These are phyloP conservation scores for Calonectria hongkongensis DNA, from an alignment of 2,329 filamentous ascomycete species.

Conservation along the genomic window DNA sequence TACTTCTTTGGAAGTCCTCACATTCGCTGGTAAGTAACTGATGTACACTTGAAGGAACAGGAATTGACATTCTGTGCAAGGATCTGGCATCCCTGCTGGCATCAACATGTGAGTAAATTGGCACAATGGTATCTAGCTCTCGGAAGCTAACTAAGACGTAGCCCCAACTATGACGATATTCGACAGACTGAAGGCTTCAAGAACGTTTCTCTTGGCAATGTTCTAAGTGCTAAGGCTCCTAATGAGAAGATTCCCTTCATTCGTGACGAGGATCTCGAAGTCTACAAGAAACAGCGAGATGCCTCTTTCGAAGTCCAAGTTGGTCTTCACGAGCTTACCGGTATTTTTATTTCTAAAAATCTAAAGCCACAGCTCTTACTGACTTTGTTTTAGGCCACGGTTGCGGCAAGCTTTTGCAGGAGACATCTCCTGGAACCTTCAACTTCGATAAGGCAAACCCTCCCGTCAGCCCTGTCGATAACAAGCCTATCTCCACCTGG, in stretches of 20 bases:
- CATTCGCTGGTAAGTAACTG: conserved; percentile 72
- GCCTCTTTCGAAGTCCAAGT: conserved; percentile 96
- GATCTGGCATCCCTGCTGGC: conserved; percentile 79
- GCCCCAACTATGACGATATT: conserved; percentile 84
- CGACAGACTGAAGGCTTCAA: conserved; percentile 92
- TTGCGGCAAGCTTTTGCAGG: conserved; percentile 94
- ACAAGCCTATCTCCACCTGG: conserved; percentile 85
- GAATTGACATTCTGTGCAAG: conserved; percentile 53
- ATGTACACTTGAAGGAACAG: background rate
- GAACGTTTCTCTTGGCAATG: conserved; percentile 94
- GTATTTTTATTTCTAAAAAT: conserved; percentile 52
- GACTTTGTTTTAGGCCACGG: conserved; percentile 78
- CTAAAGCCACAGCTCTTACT: conserved; percentile 26
- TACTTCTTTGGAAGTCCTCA: conserved; percentile 93
- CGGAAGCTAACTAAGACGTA: conserved; percentile 44
- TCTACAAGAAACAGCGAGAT: conserved; percentile 90
- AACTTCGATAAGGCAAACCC: conserved; percentile 92
- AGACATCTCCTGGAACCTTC: conserved; percentile 86
- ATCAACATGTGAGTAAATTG: conserved; percentile 74
- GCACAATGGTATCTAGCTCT: background rate
- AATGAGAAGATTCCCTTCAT: conserved; percentile 97
- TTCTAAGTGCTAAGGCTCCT: conserved; percentile 91
- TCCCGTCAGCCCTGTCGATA: conserved; percentile 86
- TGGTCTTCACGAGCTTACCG: conserved; percentile 89
- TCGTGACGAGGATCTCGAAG: conserved; percentile 81